Evolutionary conservation across 352 stramenopile genomes (phyloP).

Genomic region (Phytophthora hibernalis): DNA sequence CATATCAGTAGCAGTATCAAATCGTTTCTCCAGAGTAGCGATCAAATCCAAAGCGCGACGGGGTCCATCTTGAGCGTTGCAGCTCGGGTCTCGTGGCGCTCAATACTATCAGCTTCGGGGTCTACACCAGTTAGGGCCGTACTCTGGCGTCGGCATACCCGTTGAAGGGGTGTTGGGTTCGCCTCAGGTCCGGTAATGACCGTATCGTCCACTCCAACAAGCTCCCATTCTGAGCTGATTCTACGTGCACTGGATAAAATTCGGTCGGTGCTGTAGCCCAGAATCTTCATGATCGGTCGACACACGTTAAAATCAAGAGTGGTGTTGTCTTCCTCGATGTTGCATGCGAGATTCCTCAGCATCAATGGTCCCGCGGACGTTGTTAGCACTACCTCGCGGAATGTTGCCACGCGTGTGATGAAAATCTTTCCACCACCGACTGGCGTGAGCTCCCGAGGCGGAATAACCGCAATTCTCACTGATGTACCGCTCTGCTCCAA

Average conservation of each 20-base stretch:
- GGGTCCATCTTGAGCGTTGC: too few relatives aligned
- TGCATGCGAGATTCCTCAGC: conserved; percentile 4
- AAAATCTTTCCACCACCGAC: not conserved
- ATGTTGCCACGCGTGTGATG: not conserved
- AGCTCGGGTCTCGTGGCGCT: too few relatives aligned
- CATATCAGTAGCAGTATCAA: not conserved
- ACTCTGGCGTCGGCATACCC: too few relatives aligned
- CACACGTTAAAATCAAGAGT: conserved; percentile 4
- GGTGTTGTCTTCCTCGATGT: conserved; percentile 7
- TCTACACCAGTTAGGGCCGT: too few relatives aligned
- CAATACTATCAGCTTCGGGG: too few relatives aligned
- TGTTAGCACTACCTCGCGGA: conserved; percentile 7
- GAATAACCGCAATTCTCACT: not conserved
- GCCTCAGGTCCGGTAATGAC: too few relatives aligned
- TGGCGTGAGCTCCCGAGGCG: not conserved
- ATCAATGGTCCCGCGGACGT: conserved; percentile 20
- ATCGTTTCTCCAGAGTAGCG: not conserved
- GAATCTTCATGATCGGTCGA: conserved; percentile 21
- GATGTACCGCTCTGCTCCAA: not conserved
- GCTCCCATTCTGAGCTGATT: conserved; percentile 7
- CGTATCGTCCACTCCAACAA: too few relatives aligned
- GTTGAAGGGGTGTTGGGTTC: too few relatives aligned
- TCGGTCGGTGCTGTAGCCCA: conserved; percentile 17
- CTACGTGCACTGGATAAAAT: too few relatives aligned
- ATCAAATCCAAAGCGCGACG: too few relatives aligned